A percentile compares a stretch with the other conserved stretches of the same genome.
These are phyloP conservation scores for Trichoderma atrobrunneum DNA, from an alignment of 2,329 filamentous ascomycete genomes.

Conservation along the genomic window DNA sequence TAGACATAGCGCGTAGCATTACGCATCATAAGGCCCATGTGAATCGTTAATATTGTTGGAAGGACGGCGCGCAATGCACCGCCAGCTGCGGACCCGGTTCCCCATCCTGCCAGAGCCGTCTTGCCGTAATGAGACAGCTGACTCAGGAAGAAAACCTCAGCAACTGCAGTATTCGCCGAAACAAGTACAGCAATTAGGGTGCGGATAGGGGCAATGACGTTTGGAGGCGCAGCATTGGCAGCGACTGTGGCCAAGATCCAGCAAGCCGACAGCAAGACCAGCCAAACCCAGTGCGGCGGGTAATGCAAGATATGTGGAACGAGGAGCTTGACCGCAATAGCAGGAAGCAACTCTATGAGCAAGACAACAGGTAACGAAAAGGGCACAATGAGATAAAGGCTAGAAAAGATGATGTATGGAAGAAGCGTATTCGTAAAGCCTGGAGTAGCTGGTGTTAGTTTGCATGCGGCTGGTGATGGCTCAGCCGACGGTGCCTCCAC, in stretches of 20 bases:
- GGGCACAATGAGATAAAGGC: conserved; percentile 6
- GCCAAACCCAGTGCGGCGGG: conserved; percentile 30
- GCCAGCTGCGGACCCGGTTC: conserved; percentile 33
- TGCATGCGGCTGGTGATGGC: background rate
- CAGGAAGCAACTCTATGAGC: conserved; percentile 26
- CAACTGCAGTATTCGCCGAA: conserved; percentile 30
- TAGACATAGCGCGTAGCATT: background rate
- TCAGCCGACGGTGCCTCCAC: background rate
- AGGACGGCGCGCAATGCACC: conserved; percentile 19
- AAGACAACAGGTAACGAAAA: background rate
- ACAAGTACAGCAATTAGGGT: conserved; percentile 31
- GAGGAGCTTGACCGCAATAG: conserved; percentile 29
- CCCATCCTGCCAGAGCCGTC: conserved; percentile 36
- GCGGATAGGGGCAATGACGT: conserved; percentile 32
- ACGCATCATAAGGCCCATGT: background rate
- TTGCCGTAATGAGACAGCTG: conserved; percentile 31
- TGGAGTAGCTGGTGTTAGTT: background rate
- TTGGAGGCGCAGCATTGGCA: conserved; percentile 26
- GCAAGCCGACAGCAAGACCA: conserved; percentile 26
- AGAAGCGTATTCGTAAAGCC: conserved; percentile 2
- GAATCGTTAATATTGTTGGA: background rate
- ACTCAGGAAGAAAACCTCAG: conserved; percentile 34
- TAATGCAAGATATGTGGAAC: conserved; percentile 30
- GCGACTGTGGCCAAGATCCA: conserved; percentile 24
- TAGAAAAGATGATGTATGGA: conserved; percentile 5